Percentiles rank a stretch among this genome's conserved stretches.
phyloP scores from a whole-genome alignment of 2,329 filamentous ascomycete species.

The Helminthosporium solani region DNA sequence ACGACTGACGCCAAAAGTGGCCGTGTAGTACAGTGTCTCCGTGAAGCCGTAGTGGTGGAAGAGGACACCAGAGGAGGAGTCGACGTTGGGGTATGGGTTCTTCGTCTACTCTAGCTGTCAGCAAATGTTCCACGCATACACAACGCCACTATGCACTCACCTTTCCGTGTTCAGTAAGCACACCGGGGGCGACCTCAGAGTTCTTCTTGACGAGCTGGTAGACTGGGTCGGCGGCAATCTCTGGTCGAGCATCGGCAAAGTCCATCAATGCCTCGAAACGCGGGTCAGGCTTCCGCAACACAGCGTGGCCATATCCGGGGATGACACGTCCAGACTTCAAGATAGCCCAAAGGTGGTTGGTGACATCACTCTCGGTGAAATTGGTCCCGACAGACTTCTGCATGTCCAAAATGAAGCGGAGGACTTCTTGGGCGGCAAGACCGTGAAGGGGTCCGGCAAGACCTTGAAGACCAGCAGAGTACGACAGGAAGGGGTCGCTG shows the following conservation, averaged over 20 bases:
- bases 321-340: constrained; percentile 93
- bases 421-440: constrained; percentile 92
- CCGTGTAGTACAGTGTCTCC: constrained; percentile 91
- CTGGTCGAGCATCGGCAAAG: constrained; percentile 80
- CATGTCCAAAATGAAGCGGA: constrained; percentile 97
- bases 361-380: constrained; percentile 79
- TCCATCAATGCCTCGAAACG: constrained; percentile 97
- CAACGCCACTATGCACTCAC: constrained; percentile 33
- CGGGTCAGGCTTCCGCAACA: constrained; percentile 94
- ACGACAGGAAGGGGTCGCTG: constrained; percentile 92
- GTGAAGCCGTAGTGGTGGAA: constrained; percentile 99
- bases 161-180: constrained; percentile 93
- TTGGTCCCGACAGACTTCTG: constrained; percentile 77
- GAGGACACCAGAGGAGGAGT: constrained; percentile 86
- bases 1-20: constrained; percentile 68
- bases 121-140: not conserved
- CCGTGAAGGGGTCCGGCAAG: constrained; percentile 92
- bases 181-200: constrained; percentile 83
- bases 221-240: constrained; percentile 83
- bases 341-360: constrained; percentile 87
- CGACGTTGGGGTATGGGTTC: constrained; percentile 97
- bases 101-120: constrained; percentile 62
- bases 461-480: constrained; percentile 92
- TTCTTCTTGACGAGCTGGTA: constrained; percentile 95
- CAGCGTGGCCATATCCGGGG: constrained; percentile 92